Evolutionary conservation across 1,139 yeast genomes (phyloP), one percentile per base, ranked within the genome.

Genomic region (Meyerozyma sp.): DNA sequence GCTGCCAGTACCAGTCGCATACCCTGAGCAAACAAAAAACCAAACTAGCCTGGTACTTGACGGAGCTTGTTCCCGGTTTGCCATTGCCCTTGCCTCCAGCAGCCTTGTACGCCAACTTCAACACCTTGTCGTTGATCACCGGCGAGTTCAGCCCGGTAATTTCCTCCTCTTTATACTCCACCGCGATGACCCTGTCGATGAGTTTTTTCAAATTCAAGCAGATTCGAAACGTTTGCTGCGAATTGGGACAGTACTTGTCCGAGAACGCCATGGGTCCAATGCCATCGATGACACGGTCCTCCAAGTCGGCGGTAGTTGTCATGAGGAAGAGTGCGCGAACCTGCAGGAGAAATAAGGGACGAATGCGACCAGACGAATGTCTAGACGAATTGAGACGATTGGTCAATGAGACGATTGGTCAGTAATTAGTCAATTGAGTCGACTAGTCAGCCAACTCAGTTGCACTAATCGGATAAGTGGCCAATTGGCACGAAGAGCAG

Each of bases 71-170:
- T 1, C 82, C 84, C 10, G 57, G 53, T 43, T 68, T 63, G 13
- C 91, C 88, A 39, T 75, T 64, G 3, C 88, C 86, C 45, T 75
- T 73, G 16, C 96, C 96, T 9, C 95, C 95, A 16, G 95, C 95
- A 3, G 96, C 94, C 38, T 73, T 74, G 45, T 77, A 73, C 1
- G 82, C 84, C 49, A 88, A 70, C 7, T 72, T 60, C 21, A 86
- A 60, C 1, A 86, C 88, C 21, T 72, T 69, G 8, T 72, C 70
- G 47, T 80, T 84, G 45, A 88, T 62, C 42, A 88, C 72, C 1
- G 83, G 75, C 1, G 93, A 81, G 46, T 80, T 81, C 5, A 82
- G 79, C 14, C 73, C 65, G 8, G 78, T 66, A 41, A 88, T 72
- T 10, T 72, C 75, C 1, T 65, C 58, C 27, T 66, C 74, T 5